Conservation (phyloP, 148 eudicot species). For the Rhododendron ovatum region DNA sequence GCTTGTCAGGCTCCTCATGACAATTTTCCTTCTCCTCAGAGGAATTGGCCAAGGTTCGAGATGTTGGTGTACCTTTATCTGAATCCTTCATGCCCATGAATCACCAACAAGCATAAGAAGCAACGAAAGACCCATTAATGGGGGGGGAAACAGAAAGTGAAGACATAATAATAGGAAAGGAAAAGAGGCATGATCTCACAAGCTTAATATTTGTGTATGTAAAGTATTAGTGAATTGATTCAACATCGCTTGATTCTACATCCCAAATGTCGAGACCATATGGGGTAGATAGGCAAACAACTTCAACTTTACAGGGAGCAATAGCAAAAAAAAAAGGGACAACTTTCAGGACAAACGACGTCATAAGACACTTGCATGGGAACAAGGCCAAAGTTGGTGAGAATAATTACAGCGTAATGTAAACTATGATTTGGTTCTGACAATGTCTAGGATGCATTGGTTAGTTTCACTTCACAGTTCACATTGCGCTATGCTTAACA, state of each 20-base stretch:
- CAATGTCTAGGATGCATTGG: not conserved
- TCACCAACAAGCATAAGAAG: slow-evolving; percentile 11
- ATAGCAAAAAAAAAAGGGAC: not conserved
- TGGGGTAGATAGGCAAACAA: not conserved
- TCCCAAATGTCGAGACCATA: not conserved
- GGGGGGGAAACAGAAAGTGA: not conserved
- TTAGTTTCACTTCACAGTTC: not conserved
- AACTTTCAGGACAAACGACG: not conserved
- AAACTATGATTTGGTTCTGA: not conserved
- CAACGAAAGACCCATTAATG: not conserved
- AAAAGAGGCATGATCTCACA: not conserved
- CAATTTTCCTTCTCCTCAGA: slow-evolving; percentile 18
- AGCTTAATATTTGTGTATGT: not conserved
- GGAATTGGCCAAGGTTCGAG: slow-evolving; percentile 27
- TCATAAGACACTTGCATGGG: not conserved
- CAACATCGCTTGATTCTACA: not conserved
- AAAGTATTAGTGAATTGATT: not conserved
- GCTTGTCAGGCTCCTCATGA: slow-evolving; percentile 29
- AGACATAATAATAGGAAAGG: not conserved
- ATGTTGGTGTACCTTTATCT: slow-evolving; percentile 18
- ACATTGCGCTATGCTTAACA: not conserved
- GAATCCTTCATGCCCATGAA: slow-evolving; percentile 36
- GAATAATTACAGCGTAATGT: not conserved
- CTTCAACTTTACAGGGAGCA: not conserved
- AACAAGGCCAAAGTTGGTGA: not conserved